phyloP scores from a whole-genome alignment of 768 basidiomycete species.

The Antrodiella citrinella region DNA sequence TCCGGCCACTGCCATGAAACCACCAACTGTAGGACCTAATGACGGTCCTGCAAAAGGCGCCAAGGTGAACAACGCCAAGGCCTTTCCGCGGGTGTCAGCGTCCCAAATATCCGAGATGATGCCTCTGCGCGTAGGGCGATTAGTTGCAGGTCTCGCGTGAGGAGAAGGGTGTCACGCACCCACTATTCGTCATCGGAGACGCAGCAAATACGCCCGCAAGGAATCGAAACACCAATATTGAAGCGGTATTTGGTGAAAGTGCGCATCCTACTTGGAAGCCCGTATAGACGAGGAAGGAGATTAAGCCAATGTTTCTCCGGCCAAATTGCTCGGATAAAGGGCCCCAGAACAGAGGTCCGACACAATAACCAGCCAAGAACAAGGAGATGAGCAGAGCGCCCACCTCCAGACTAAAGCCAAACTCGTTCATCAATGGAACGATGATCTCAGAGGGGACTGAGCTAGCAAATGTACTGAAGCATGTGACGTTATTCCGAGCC shows the following conservation, averaged over 20 bases:
- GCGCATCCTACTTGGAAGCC: conserved; percentile 60
- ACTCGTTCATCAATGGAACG: conserved; percentile 34
- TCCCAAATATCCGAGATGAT: conserved; percentile 43
- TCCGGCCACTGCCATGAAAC: conserved; percentile 28
- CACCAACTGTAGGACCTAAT: conserved; percentile 24
- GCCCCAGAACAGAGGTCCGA: conserved; percentile 55
- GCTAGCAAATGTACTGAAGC: conserved; percentile 57
- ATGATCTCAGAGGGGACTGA: conserved; percentile 48
- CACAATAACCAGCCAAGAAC: conserved; percentile 61
- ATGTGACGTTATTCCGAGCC: too few species aligned
- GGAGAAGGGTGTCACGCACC: conserved; percentile 41
- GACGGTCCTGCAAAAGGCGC: conserved; percentile 58
- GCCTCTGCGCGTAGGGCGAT: conserved; percentile 17
- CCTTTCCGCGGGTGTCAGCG: conserved; percentile 50
- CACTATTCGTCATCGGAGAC: conserved; percentile 61
- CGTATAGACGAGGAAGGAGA: conserved; percentile 46
- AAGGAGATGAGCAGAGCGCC: conserved; percentile 50
- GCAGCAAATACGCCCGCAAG: conserved; percentile 65
- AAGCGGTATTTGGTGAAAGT: conserved; percentile 48
- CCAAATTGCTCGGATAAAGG: conserved; percentile 39
- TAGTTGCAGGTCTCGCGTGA: too few species aligned
- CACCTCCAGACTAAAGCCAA: conserved; percentile 42
- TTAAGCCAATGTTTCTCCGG: conserved; percentile 14
- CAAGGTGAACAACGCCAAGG: conserved; percentile 44
- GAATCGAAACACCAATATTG: conserved; percentile 63